A percentile compares a stretch with the other conserved stretches of the same genome.
Evolutionary conservation across 305 asterid genomes (phyloP).

Genomic region (Fraxinus albicans): DNA sequence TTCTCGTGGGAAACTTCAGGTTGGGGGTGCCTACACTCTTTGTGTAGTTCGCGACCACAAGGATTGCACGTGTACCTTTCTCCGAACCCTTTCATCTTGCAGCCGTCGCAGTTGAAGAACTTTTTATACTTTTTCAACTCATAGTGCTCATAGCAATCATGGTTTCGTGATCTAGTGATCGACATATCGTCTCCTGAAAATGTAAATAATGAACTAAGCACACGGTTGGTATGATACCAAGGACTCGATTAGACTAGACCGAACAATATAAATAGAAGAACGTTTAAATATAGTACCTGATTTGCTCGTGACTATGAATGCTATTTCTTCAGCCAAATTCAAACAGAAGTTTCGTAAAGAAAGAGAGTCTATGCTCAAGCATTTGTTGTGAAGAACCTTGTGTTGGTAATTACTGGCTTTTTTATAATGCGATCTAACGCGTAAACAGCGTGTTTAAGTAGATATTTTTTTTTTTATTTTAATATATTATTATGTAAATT

Average conservation of each 20-base stretch:
- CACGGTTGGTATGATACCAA: not conserved
- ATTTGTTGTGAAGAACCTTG: too few species aligned
- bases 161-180: not conserved
- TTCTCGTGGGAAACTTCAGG: slow-evolving; percentile 14
- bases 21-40: slow-evolving; percentile 22
- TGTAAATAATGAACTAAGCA: not conserved
- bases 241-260: not conserved
- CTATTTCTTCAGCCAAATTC: not conserved
- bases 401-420: too few species aligned
- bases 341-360: not conserved
- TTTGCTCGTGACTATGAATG: not conserved
- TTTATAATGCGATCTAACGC: too few species aligned
- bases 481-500: too few species aligned
- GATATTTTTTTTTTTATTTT: too few species aligned
- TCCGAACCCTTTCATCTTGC: slow-evolving; percentile 34
- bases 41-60: slow-evolving; percentile 26
- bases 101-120: slow-evolving; percentile 31
- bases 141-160: slow-evolving; percentile 23
- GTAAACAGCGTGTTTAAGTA: too few species aligned
- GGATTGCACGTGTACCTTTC: slow-evolving; percentile 15
- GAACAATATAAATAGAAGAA: not conserved
- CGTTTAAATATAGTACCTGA: not conserved
- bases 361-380: not conserved
- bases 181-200: not conserved
- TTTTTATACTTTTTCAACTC: slow-evolving; percentile 6